Conservation (phyloP, 1,284 basidiomycete species). For the Tremellales sp. region DNA sequence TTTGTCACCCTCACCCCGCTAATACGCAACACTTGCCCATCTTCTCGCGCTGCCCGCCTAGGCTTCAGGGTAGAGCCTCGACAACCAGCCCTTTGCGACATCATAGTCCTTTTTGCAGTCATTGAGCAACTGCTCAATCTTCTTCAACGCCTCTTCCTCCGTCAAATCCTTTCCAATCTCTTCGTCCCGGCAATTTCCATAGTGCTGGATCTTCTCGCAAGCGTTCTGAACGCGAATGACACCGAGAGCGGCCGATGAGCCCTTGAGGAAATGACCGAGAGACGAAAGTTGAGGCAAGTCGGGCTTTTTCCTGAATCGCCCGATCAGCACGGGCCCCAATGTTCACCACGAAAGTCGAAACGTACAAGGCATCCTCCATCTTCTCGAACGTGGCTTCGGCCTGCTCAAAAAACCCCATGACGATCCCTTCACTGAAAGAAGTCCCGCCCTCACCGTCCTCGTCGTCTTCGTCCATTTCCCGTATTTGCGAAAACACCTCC, state of each 20-base stretch:
- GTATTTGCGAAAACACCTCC: slow-evolving; percentile 75
- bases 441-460: slow-evolving; percentile 58
- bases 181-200: slow-evolving; percentile 58
- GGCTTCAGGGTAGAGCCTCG: slow-evolving; percentile 51
- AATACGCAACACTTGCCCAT: not conserved
- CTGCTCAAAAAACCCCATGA: slow-evolving; percentile 74
- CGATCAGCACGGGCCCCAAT: slow-evolving; percentile 3
- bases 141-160: slow-evolving; percentile 59
- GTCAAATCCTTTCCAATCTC: slow-evolving; percentile 51
- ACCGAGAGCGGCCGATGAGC: slow-evolving; percentile 86
- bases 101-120: slow-evolving; percentile 59
- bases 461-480: slow-evolving; percentile 71
- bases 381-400: slow-evolving; percentile 67
- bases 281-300: slow-evolving; percentile 65
- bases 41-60: not conserved
- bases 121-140: slow-evolving; percentile 57
- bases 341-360: not conserved
- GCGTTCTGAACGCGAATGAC: slow-evolving; percentile 71
- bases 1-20: not conserved
- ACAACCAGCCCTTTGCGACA: slow-evolving; percentile 57
- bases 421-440: slow-evolving; percentile 72
- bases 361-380: slow-evolving; percentile 73
- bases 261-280: slow-evolving; percentile 90
- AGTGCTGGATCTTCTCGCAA: slow-evolving; percentile 86
- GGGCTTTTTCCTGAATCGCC: slow-evolving; percentile 52